These are phyloP conservation scores for Lanmaoa pseudosensibilis DNA, from an alignment of 768 basidiomycete genomes.

Conservation along the genomic window DNA sequence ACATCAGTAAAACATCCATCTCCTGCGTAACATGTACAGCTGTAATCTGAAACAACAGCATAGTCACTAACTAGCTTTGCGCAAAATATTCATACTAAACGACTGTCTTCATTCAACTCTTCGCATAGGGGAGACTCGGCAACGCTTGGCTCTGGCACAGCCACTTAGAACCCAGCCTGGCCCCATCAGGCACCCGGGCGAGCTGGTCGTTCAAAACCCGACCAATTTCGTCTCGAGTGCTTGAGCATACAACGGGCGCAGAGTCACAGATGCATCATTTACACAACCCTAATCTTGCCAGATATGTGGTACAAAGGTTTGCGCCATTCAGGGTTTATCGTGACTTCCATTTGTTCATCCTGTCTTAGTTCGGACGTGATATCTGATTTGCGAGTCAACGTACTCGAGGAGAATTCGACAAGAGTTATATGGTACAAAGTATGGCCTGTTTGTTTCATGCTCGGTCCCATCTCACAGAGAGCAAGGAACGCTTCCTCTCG, in stretches of 20 bases:
- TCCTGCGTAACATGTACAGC: too few relatives aligned
- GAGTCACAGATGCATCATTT: constrained; percentile 19
- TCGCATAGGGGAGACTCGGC: too few relatives aligned
- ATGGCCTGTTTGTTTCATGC: constrained; percentile 14
- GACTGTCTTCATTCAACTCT: too few relatives aligned
- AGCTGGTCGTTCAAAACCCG: constrained; percentile 8
- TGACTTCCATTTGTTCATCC: background rate
- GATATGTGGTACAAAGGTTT: constrained; percentile 36
- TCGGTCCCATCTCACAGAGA: constrained; percentile 10
- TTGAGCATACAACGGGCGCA: background rate
- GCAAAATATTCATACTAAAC: too few relatives aligned
- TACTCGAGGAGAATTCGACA: constrained; percentile 55
- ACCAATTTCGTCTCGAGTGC: constrained; percentile 4
- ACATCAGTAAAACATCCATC: too few relatives aligned
- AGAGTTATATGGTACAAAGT: constrained; percentile 77
- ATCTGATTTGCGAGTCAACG: constrained; percentile 64
- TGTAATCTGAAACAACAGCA: too few relatives aligned
- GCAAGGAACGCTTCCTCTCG: constrained; percentile 69
- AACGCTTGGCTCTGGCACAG: constrained; percentile 10
- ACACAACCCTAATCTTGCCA: constrained; percentile 29
- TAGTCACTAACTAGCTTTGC: too few relatives aligned
- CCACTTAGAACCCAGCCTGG: constrained; percentile 4
- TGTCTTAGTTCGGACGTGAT: constrained; percentile 67
- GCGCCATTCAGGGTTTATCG: background rate
- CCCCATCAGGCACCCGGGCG: background rate